Evolutionary conservation across 805 yeast species (phyloP).

Genomic region (Naumovozyma baii): DNA sequence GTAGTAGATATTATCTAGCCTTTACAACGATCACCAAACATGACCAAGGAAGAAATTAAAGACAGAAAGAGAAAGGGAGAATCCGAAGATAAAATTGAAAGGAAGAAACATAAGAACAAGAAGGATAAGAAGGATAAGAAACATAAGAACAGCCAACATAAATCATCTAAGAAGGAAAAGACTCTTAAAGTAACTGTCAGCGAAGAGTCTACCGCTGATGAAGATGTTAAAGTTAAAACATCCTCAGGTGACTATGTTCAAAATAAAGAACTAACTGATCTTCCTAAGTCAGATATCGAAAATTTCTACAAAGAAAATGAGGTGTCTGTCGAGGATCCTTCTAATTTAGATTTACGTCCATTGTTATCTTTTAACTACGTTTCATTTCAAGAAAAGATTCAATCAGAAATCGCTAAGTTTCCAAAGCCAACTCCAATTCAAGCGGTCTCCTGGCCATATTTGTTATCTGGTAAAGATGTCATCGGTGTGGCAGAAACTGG

Average conservation of each 20-base stretch:
- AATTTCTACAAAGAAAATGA: constrained; percentile 60
- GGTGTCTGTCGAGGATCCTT: constrained; percentile 68
- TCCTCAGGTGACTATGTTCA: constrained; percentile 29
- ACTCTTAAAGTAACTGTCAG: constrained; percentile 27
- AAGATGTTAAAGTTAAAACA: constrained; percentile 2
- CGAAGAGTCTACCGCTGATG: constrained; percentile 22
- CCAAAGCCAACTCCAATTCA: constrained; percentile 94
- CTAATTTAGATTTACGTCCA: constrained; percentile 48
- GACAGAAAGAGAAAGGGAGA: constrained; percentile 34
- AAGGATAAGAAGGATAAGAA: constrained; percentile 29
- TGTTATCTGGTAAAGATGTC: constrained; percentile 70
- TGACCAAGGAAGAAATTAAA: constrained; percentile 32
- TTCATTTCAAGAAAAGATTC: constrained; percentile 45
- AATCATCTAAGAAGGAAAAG: constrained; percentile 26
- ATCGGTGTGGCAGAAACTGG: constrained; percentile 98
- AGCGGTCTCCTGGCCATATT: constrained; percentile 88
- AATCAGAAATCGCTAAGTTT: constrained; percentile 55
- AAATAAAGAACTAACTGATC: constrained; percentile 31
- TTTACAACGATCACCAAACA: constrained; percentile 10
- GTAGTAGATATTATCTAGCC: too few relatives aligned
- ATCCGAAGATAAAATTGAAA: constrained; percentile 23
- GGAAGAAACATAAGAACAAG: constrained; percentile 29
- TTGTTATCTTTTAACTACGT: constrained; percentile 58
- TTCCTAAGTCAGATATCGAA: constrained; percentile 48
- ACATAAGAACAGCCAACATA: constrained; percentile 22